phyloP scores from a whole-genome alignment of 805 yeast genomes.

The Torulaspora gathmanii region DNA sequence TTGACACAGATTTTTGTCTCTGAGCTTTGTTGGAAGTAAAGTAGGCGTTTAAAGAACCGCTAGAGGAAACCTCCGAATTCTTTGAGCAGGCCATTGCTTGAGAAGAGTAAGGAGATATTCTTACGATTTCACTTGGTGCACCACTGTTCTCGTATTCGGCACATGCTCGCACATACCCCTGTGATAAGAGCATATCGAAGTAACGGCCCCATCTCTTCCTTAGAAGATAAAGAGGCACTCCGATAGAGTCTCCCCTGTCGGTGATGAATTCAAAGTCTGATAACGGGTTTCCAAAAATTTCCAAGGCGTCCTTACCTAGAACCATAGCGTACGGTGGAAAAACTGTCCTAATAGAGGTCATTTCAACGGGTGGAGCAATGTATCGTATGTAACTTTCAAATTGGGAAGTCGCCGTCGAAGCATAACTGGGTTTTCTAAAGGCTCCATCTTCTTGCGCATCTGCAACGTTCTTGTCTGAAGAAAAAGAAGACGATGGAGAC shows the following conservation, averaged over 20 bases:
- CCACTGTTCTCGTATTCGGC: constrained; percentile 30
- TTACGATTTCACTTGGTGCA: constrained; percentile 15
- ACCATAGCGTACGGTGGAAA: constrained; percentile 77
- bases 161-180: constrained; percentile 58
- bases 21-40: constrained; percentile 8
- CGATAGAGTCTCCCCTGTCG: constrained; percentile 63
- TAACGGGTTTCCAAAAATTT: constrained; percentile 55
- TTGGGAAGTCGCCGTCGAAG: constrained; percentile 25
- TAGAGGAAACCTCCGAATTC: constrained; percentile 17
- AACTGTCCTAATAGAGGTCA: constrained; percentile 61
- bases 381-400: constrained; percentile 72
- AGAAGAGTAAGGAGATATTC: constrained; percentile 16
- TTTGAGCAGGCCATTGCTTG: constrained; percentile 11
- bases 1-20: constrained; percentile 6
- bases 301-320: constrained; percentile 68
- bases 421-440: constrained; percentile 10
- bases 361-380: constrained; percentile 65
- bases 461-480: constrained; percentile 1
- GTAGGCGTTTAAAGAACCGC: constrained; percentile 15
- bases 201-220: constrained; percentile 75
- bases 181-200: constrained; percentile 56
- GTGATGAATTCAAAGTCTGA: constrained; percentile 71
- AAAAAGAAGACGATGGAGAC: constrained; percentile 2
- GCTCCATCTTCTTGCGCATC: constrained; percentile 1
- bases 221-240: constrained; percentile 55